A percentile compares a stretch with the other conserved stretches of the same genome.
Conservation (phyloP, 805 yeast species). For the Middelhovenomyces tepae region DNA sequence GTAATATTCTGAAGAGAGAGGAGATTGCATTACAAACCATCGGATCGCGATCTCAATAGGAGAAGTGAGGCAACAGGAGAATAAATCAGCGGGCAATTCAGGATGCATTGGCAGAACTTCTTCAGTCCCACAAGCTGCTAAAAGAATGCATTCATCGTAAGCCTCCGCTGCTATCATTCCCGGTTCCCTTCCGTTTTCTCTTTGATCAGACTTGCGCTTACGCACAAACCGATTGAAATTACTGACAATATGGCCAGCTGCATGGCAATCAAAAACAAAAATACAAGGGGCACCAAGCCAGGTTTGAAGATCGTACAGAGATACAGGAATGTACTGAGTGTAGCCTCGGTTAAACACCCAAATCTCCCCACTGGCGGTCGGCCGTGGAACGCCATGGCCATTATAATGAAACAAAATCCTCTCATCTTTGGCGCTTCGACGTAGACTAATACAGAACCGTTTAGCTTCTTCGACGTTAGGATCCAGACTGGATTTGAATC, state of each 20-base stretch:
- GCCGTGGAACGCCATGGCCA: slow-evolving; percentile 98
- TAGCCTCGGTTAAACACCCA: slow-evolving; percentile 98
- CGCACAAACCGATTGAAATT: slow-evolving; percentile 87
- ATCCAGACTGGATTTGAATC: slow-evolving; percentile 84
- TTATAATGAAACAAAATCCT: slow-evolving; percentile 89
- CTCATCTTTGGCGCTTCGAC: slow-evolving; percentile 90
- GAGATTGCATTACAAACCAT: slow-evolving; percentile 75
- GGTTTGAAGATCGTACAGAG: slow-evolving; percentile 87
- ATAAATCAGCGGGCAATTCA: slow-evolving; percentile 88
- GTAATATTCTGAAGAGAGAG: slow-evolving; percentile 24
- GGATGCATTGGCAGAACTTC: slow-evolving; percentile 90
- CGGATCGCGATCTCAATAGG: slow-evolving; percentile 91
- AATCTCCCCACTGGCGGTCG: slow-evolving; percentile 91
- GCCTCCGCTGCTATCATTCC: slow-evolving; percentile 58
- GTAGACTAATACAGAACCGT: slow-evolving; percentile 76
- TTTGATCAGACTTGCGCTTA: slow-evolving; percentile 77
- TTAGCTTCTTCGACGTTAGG: slow-evolving; percentile 95
- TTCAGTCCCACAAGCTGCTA: slow-evolving; percentile 84
- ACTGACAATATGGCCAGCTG: slow-evolving; percentile 86
- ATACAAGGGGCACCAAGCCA: slow-evolving; percentile 98
- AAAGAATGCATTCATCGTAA: slow-evolving; percentile 79
- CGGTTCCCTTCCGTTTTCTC: slow-evolving; percentile 13
- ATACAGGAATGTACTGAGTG: slow-evolving; percentile 95
- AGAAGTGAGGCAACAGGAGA: slow-evolving; percentile 90
- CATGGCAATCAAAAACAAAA: slow-evolving; percentile 87